Conservation (phyloP, 139 green algal genomes). For the Tetradesmus obliquus region DNA sequence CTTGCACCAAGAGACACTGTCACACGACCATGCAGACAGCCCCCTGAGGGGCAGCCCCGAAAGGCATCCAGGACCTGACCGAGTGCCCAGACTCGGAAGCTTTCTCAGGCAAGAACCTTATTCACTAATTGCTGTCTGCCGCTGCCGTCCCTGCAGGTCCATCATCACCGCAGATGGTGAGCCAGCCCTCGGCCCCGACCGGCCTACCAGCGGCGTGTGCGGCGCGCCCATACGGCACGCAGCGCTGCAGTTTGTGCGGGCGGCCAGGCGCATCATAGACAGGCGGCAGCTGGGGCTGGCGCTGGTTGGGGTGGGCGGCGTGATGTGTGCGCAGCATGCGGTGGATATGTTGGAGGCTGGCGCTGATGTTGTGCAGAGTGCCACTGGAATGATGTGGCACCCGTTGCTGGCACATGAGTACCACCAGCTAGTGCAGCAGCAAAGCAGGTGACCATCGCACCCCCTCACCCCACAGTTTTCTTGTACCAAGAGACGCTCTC, state of each 20-base stretch:
- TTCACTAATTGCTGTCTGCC: too few relatives aligned
- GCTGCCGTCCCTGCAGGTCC: not conserved
- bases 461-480: too few relatives aligned
- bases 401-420: conserved; percentile 47
- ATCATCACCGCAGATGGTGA: conserved; percentile 11
- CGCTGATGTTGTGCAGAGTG: conserved; percentile 48
- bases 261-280: conserved; percentile 41
- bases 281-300: conserved; percentile 16
- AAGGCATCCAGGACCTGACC: too few relatives aligned
- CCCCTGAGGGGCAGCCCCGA: too few relatives aligned
- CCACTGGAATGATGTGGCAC: conserved; percentile 56
- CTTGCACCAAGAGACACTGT: too few relatives aligned
- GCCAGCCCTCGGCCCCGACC: conserved; percentile 41
- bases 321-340: conserved; percentile 35
- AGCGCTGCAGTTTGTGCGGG: conserved; percentile 41
- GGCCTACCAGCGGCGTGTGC: conserved; percentile 50
- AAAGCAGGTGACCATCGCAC: not conserved
- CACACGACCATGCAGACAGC: too few relatives aligned
- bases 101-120: too few relatives aligned
- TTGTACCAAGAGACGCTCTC: too few relatives aligned
- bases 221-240: conserved; percentile 47
- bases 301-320: conserved; percentile 47
- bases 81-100: too few relatives aligned
- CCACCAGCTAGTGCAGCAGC: conserved; percentile 19
- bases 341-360: conserved; percentile 41